A percentile compares a stretch with the other conserved stretches of the same genome.
Evolutionary conservation across 768 basidiomycete genomes (phyloP).

Genomic region (Sarcomyxa edulis): DNA sequence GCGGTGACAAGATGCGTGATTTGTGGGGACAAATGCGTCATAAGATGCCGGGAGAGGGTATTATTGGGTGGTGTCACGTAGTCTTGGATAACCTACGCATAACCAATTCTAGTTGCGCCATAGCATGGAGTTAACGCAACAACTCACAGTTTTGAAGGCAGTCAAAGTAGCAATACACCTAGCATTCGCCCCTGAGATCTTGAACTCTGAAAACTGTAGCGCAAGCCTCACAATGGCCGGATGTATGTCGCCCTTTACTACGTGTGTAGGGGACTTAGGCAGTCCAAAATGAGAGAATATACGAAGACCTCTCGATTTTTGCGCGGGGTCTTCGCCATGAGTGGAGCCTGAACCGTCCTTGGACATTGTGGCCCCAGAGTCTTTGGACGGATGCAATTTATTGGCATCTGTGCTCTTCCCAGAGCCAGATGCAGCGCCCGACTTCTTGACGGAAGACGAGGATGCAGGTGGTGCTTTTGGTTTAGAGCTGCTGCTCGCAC

Average conservation of each 20-base stretch:
- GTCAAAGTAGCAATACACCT: slow-evolving; percentile 89
- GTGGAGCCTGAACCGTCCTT: slow-evolving; percentile 7
- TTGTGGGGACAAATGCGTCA: slow-evolving; percentile 89
- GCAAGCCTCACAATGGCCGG: slow-evolving; percentile 84
- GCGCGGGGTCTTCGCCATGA: slow-evolving; percentile 19
- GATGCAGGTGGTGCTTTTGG: slow-evolving; percentile 10
- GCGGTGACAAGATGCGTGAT: slow-evolving; percentile 86
- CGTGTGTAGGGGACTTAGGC: slow-evolving; percentile 50
- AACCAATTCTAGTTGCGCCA: neutral
- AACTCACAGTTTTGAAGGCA: slow-evolving; percentile 84
- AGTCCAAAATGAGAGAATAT: slow-evolving; percentile 87
- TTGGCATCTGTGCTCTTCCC: slow-evolving; percentile 4
- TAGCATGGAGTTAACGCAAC: slow-evolving; percentile 7
- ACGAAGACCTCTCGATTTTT: slow-evolving; percentile 58
- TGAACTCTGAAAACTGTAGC: slow-evolving; percentile 87
- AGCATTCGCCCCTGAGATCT: slow-evolving; percentile 92
- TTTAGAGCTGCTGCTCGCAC: slow-evolving; percentile 8
- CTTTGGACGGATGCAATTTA: too few relatives aligned
- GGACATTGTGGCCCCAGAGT: too few relatives aligned
- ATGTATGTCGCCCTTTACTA: slow-evolving; percentile 82
- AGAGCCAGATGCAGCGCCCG: slow-evolving; percentile 13
- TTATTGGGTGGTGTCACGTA: slow-evolving; percentile 84
- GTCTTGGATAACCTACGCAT: slow-evolving; percentile 77
- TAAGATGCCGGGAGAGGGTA: slow-evolving; percentile 85
- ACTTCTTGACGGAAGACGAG: slow-evolving; percentile 1